These are phyloP conservation scores for Phytophthora podocarpi DNA, from an alignment of 352 stramenopile species.

Conservation along the genomic window DNA sequence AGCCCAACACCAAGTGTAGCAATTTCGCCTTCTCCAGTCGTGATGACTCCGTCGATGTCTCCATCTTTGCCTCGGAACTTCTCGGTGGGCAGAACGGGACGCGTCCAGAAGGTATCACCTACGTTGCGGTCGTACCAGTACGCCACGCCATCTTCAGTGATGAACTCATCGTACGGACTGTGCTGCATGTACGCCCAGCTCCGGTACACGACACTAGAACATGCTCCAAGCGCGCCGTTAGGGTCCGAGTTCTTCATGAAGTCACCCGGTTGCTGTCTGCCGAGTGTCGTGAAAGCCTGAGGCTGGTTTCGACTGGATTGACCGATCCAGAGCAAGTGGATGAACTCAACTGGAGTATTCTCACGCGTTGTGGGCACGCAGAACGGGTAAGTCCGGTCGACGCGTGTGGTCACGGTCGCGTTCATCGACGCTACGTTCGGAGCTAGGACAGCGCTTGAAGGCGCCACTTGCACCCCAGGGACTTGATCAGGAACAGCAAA, in stretches of 20 bases:
- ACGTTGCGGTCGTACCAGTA: slow-evolving; percentile 90
- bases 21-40: slow-evolving; percentile 71
- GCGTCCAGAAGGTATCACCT: slow-evolving; percentile 92
- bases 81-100: slow-evolving; percentile 84
- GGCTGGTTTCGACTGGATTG: slow-evolving; percentile 90
- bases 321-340: slow-evolving; percentile 91
- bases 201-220: slow-evolving; percentile 89
- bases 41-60: slow-evolving; percentile 82
- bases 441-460: slow-evolving; percentile 73
- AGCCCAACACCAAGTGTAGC: slow-evolving; percentile 75
- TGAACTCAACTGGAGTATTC: slow-evolving; percentile 93
- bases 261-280: slow-evolving; percentile 89
- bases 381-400: slow-evolving; percentile 92
- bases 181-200: slow-evolving; percentile 93
- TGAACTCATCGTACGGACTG: slow-evolving; percentile 88
- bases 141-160: slow-evolving; percentile 89
- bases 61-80: slow-evolving; percentile 73
- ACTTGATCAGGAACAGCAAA: slow-evolving; percentile 63
- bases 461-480: slow-evolving; percentile 66
- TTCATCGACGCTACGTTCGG: slow-evolving; percentile 74
- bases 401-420: slow-evolving; percentile 84
- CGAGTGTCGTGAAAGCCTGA: slow-evolving; percentile 90
- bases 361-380: slow-evolving; percentile 91
- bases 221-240: slow-evolving; percentile 74
- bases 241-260: slow-evolving; percentile 91